These are phyloP conservation scores for Boletus huronensis DNA, from an alignment of 768 basidiomycete species.

Conservation along the genomic window DNA sequence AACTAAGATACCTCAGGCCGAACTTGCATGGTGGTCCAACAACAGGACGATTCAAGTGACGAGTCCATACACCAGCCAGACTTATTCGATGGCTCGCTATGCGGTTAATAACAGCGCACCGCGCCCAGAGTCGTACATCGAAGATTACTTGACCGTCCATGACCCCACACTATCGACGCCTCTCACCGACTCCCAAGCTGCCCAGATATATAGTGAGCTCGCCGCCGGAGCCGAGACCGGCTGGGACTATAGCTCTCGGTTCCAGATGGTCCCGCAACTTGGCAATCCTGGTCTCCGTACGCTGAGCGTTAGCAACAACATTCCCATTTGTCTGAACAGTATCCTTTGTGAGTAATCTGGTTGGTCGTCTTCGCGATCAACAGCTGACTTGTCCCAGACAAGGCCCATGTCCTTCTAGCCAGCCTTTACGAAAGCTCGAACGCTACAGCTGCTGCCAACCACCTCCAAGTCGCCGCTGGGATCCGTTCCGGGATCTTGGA, in stretches of 20 bases:
- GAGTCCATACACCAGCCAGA: constrained; percentile 67
- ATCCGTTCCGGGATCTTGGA: constrained; percentile 76
- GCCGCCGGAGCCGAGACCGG: constrained; percentile 87
- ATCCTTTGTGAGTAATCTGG: constrained; percentile 62
- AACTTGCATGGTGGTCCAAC: constrained; percentile 78
- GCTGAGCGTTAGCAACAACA: constrained; percentile 63
- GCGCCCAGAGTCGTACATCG: constrained; percentile 79
- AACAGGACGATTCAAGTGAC: constrained; percentile 68
- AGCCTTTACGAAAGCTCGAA: constrained; percentile 54
- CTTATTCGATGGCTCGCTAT: constrained; percentile 67
- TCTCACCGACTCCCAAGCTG: constrained; percentile 57
- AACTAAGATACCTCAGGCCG: constrained; percentile 44
- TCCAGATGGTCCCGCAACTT: constrained; percentile 33
- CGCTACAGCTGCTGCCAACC: constrained; percentile 40
- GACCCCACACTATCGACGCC: constrained; percentile 52
- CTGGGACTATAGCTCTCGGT: constrained; percentile 43
- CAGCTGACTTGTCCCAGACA: constrained; percentile 42
- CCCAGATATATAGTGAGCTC: constrained; percentile 78
- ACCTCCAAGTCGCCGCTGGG: constrained; percentile 52
- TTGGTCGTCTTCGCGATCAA: neutral
- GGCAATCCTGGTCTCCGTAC: constrained; percentile 58
- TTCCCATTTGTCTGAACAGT: constrained; percentile 80
- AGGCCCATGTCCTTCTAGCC: constrained; percentile 58
- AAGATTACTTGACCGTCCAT: constrained; percentile 79
- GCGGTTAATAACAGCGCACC: constrained; percentile 81